Conservation (phyloP, 2,329 filamentous ascomycete genomes). For the Fusarium sp. region DNA sequence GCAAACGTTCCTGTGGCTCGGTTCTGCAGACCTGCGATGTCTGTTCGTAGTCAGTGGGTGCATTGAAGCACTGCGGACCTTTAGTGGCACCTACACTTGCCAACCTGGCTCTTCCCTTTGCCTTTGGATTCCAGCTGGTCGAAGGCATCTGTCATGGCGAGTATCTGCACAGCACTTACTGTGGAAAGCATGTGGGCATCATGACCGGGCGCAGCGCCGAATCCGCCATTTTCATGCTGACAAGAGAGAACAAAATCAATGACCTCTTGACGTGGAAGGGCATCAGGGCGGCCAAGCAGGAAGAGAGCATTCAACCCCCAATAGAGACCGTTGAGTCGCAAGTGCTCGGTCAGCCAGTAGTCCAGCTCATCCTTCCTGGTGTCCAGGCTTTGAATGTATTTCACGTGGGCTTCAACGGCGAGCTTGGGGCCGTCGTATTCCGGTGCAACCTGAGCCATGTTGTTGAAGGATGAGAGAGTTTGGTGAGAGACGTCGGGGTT, state of each 20-base stretch:
- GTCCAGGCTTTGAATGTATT: constrained; percentile 92
- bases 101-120: constrained; percentile 72
- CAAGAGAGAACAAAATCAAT: constrained; percentile 97
- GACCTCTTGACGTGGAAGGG: constrained; percentile 78
- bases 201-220: constrained; percentile 91
- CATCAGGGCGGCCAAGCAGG: constrained; percentile 80
- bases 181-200: constrained; percentile 97
- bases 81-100: constrained; percentile 70
- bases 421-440: constrained; percentile 54
- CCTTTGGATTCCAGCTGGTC: constrained; percentile 78
- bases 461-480: constrained; percentile 26
- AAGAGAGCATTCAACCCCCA: constrained; percentile 93
- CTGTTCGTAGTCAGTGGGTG: constrained; percentile 52
- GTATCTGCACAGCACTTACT: constrained; percentile 91
- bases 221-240: constrained; percentile 85
- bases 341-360: constrained; percentile 97
- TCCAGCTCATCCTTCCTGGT: constrained; percentile 92
- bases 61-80: constrained; percentile 16
- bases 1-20: constrained; percentile 82
- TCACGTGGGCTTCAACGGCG: constrained; percentile 72
- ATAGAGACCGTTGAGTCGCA: constrained; percentile 94
- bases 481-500: constrained; percentile 2
- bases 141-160: constrained; percentile 84
- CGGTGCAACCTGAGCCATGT: constrained; percentile 43
- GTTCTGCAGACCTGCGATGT: constrained; percentile 84